Evolutionary conservation across 2,329 filamentous ascomycete species (phyloP), one percentile per base, ranked within the genome.

Genomic region (Ophiostoma sp.): DNA sequence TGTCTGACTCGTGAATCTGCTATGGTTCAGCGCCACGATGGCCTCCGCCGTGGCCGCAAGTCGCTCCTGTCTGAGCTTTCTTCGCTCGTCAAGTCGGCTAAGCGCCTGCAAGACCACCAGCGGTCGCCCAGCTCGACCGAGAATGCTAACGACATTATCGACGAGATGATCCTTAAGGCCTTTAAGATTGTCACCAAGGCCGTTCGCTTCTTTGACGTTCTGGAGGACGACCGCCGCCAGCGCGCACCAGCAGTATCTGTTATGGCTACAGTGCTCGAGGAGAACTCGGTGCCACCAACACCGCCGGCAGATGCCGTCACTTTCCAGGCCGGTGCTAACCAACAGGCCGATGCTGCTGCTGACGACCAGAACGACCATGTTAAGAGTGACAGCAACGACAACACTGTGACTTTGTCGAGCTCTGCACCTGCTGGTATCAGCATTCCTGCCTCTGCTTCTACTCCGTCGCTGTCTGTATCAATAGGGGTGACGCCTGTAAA

Each of bases 151-250:
- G 89, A 92, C 77, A 89, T 95, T 73, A 89, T 98, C 73, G 95
- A 98, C 79, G 93, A 97, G 80, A 94, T 98, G 89, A 92, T 98
- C 31, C 84, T 97, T 71, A 96, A 95, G 81, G 95, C 95, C 0
- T 98, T 97, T 84, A 94, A 93, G 79, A 94, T 98, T 70, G 93
- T 97, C n/a, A 95, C 91, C 66, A 91, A 95, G 78, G 94, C 93
- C 17, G 94, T 98, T 33, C 88, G 92, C 61, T 98, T 99, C 79
- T 87, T 97, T 57, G 96, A 99, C 77, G 87, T 95, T 1, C 91
- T 96, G 84, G 91, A 93, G 50, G 92, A 90, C 19, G 88, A 91
- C 77, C 82, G 85, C 64, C 83, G 84, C 74, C 80, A 82, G 55
- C 84, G 86, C 71, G 84, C 84, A 9, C 84, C 85, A 39, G 81